Evolutionary conservation across 768 basidiomycete genomes (phyloP), one percentile per base, ranked within the genome.

Genomic region (Exidia glandulosa): DNA sequence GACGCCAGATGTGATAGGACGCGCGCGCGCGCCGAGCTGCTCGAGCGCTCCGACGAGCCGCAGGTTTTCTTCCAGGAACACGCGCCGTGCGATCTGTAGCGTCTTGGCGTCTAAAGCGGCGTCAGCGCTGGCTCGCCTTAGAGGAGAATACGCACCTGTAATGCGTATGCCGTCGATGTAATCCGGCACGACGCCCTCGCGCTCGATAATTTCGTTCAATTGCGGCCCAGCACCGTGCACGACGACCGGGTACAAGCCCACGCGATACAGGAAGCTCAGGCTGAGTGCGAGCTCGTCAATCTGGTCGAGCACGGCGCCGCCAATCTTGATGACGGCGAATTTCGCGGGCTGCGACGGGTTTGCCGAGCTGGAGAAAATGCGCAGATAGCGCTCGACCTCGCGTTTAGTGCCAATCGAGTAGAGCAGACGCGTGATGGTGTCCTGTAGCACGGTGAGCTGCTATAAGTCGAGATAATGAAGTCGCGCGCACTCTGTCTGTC

Each of bases 111-210:
- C 95, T 92, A 63, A 30, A 12, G n/a, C 52, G 5, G 30, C 0
- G 36, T 58, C 50, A 54, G 25, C n/a, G n/a, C n/a, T n/a, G n/a
- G n/a, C n/a, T n/a, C n/a, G n/a, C n/a, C n/a, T n/a, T n/a, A n/a
- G n/a, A n/a, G 6, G 50, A 29, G 7, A 19, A 2, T 19, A 72
- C 85, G 57, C 59, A 90, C 91, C 88, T 52, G 96, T 99, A 63
- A 99, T 92, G 50, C 96, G 85, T 66, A 99, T 98, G 34, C 96
- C 95, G 68, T 97, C 94, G 63, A 90, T 93, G 74, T 97, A 98
- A 73, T 97, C 94, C 1, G 96, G 94, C 27, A 94, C 81, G 57
- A 98, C 85, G 32, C 96, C 96, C 69, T 92, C 94, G 27, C 82
- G 74, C 68, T 97, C 93, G 62, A 99, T 86, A 65, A 96, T 91